Evolutionary conservation across 2,329 filamentous ascomycete genomes (phyloP).

Genomic region (Colletotrichum agaves): DNA sequence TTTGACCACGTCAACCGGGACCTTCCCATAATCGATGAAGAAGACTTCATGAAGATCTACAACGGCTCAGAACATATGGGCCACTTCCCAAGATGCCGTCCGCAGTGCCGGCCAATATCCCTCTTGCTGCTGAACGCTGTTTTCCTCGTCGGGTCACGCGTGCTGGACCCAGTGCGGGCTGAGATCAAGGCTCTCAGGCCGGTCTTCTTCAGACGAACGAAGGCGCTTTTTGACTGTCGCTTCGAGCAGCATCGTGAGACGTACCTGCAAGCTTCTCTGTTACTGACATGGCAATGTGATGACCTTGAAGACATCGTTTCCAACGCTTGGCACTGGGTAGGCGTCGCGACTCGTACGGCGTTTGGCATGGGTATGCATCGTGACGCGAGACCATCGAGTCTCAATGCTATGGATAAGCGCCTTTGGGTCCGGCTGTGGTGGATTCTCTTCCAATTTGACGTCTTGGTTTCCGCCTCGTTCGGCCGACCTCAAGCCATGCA

Average conservation of each 20-base stretch:
- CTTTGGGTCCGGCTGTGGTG: conserved; percentile 54
- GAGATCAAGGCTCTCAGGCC: conserved; percentile 51
- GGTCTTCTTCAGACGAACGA: conserved; percentile 62
- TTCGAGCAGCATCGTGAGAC: conserved; percentile 64
- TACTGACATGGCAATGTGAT: conserved; percentile 67
- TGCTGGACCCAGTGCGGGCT: conserved; percentile 53
- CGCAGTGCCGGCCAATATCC: conserved; percentile 51
- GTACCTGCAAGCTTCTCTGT: conserved; percentile 64
- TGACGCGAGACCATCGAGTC: conserved; percentile 44
- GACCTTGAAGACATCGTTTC: conserved; percentile 64
- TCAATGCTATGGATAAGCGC: conserved; percentile 46
- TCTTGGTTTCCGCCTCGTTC: conserved; percentile 51
- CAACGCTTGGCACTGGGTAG: conserved; percentile 64
- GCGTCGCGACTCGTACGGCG: conserved; percentile 61
- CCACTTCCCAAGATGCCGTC: conserved; percentile 25
- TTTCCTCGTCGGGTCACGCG: conserved; percentile 62
- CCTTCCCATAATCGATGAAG: conserved; percentile 63
- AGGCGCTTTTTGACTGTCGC: conserved; percentile 62
- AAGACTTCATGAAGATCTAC: conserved; percentile 62
- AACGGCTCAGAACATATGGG: conserved; percentile 51
- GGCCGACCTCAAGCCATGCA: conserved; percentile 62
- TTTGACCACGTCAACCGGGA: conserved; percentile 61
- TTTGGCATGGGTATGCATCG: conserved; percentile 65
- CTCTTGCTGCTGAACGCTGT: conserved; percentile 62
- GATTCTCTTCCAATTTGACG: conserved; percentile 53